Evolutionary conservation across 306 rosid species (phyloP), one percentile per base, ranked within the genome.

Genomic region (Vicia faba): DNA sequence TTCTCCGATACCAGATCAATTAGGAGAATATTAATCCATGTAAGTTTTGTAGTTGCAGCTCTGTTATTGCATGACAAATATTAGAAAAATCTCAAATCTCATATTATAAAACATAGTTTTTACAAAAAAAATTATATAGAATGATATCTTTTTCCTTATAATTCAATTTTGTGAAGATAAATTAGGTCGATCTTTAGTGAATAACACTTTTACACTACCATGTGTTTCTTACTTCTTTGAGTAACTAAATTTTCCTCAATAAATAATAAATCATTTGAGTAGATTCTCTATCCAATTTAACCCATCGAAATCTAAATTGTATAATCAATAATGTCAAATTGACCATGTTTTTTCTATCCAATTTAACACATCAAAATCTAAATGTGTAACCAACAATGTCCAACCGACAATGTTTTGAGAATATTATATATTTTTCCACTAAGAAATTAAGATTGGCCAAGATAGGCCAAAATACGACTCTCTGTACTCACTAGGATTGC

Each of bases 381-480:
- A n/a, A n/a, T n/a, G 51, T 49, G 55, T 16, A 15, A 49, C 26
- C 26, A 18, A 49, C 55, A 49, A 15, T 49, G 26, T 49, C 55
- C 7, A 16, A 8, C 15, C 16, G 55, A 2, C 26, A 23, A 16
- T 16, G 25, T 15, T 7, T 49, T 49, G 25, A 5, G 26, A 49
- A 49, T 16, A 49, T 49, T 49, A 16, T 49, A 18, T 1, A 23
- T 49, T 49, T 49, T 3, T 26, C 26, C 5, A 11, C 10, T 49
- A 26, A 49, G 11, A 26, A 49, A 4, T 49, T 49, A n/a, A n/a
- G n/a, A n/a, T n/a, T n/a, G n/a, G n/a, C n/a, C n/a, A 49, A 49
- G 55, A 49, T 49, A 49, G 25, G 55, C 55, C 10, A 49, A 49
- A 10, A 49, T 49, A 49, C 11, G 55, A 49, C 18, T 49, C 55